These are phyloP conservation scores for Colletotrichum acutatum DNA, from an alignment of 2,329 filamentous ascomycete species.

Conservation along the genomic window DNA sequence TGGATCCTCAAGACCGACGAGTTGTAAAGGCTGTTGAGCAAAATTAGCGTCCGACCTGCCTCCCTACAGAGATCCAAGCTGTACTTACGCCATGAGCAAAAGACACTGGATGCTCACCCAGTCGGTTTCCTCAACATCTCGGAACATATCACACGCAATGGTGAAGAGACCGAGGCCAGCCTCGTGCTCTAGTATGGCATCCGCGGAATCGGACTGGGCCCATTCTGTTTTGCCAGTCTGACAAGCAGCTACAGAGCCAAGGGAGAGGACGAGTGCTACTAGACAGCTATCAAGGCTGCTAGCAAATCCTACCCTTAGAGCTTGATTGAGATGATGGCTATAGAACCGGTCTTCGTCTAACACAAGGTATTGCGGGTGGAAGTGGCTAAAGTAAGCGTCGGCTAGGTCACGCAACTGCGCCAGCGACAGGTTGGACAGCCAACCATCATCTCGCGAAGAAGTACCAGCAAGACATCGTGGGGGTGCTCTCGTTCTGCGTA, in stretches of 20 bases:
- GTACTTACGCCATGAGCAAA: conserved; percentile 27
- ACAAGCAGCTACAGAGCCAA: conserved; percentile 17
- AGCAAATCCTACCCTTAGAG: neutral
- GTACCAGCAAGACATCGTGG: neutral
- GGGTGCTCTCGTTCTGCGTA: neutral
- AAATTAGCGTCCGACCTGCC: neutral
- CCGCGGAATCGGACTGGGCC: neutral
- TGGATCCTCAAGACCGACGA: neutral
- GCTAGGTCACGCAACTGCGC: conserved; percentile 3
- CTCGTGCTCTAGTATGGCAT: neutral
- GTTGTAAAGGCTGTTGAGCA: neutral
- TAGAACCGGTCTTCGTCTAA: conserved; percentile 12
- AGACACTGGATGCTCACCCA: conserved; percentile 25
- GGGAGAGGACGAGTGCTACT: conserved; percentile 7
- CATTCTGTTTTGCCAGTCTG: conserved; percentile 5
- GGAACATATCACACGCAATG: conserved; percentile 12
- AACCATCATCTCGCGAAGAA: neutral
- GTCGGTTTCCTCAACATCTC: conserved; percentile 3
- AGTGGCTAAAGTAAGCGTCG: conserved; percentile 14
- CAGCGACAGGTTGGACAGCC: conserved; percentile 4
- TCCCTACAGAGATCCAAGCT: conserved; percentile 14
- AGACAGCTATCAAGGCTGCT: conserved; percentile 3
- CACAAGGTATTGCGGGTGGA: conserved; percentile 13
- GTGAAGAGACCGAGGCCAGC: conserved; percentile 18
- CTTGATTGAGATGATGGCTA: conserved; percentile 7